Percentiles rank a stretch among this genome's conserved stretches.
These are phyloP conservation scores for Nidula niveotomentosa DNA, from an alignment of 1,284 basidiomycete species.

Conservation along the genomic window DNA sequence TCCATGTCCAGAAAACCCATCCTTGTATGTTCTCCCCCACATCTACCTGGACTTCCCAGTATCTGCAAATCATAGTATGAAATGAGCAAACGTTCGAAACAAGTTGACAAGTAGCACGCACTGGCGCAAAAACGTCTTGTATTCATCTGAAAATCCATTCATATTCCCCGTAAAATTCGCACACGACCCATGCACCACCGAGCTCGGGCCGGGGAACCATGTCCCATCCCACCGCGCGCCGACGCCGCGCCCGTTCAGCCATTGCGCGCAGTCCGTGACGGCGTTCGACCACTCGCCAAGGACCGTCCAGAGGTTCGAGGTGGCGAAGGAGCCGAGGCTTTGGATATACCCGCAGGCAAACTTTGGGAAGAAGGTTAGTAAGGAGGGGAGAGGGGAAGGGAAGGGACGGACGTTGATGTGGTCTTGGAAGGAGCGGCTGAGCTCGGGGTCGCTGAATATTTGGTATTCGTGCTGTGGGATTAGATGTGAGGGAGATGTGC, in stretches of 20 bases:
- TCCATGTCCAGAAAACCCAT: constrained; percentile 89
- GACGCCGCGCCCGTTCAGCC: constrained; percentile 71
- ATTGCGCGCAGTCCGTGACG: constrained; percentile 78
- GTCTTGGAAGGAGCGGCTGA: constrained; percentile 52
- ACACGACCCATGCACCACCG: constrained; percentile 56
- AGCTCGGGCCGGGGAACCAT: constrained; percentile 29
- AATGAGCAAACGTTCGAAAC: background rate
- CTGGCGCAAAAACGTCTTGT: constrained; percentile 64
- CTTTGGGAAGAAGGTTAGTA: constrained; percentile 21
- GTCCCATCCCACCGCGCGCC: constrained; percentile 74
- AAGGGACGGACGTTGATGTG: constrained; percentile 47
- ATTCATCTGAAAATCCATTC: constrained; percentile 56
- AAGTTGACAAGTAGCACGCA: constrained; percentile 26
- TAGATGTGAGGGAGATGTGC: background rate
- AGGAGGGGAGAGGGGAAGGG: constrained; percentile 3
- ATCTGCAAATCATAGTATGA: constrained; percentile 32
- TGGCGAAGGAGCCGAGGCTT: constrained; percentile 37
- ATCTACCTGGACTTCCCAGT: constrained; percentile 79
- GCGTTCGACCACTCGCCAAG: constrained; percentile 82
- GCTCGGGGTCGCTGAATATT: constrained; percentile 66
- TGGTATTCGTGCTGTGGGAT: constrained; percentile 71
- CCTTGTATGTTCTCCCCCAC: constrained; percentile 66
- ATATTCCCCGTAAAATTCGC: constrained; percentile 59
- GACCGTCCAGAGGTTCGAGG: constrained; percentile 58
- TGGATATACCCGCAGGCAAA: constrained; percentile 42